Base-by-base conservation (phyloP, 805 yeast species). In the Candida ipomoeae region DNA sequence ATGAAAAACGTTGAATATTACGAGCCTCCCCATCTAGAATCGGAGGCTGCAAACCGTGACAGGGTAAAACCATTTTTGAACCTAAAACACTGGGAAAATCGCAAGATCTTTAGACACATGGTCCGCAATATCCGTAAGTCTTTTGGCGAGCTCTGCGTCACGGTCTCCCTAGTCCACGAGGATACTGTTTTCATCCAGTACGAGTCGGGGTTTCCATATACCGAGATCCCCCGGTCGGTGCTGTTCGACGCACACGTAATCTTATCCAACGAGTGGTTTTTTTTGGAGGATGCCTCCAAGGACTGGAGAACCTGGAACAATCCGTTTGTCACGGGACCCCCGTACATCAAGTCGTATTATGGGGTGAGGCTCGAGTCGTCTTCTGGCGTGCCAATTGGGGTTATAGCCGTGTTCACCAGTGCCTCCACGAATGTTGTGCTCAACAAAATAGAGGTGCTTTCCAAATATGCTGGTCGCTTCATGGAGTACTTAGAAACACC, bases 221-320 rank as follows among this genome's bases (percentile, higher is more conserved):
- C 65, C n/a, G 80, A 74, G 50, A 74, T 82, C 45, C 82, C 82
- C 11, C 70, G 89, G 47, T 66, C 64, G 18, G 67, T 82, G 2
- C 82, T 89, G 6, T 64, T 87, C 42, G 94, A 87, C 62, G 82
- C 82, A 7, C 92, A 87, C 66, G 73, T 89, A 0, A 73, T 87
- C 1, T 65, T 87, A 34, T 83, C 90, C 0, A 63, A 70, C 6
- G 82, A 74, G 2, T 73, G 75, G 53, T 78, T 87, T 48, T 68
- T 81, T 3, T 56, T 87, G 6, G 61, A 74, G 5, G 87, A 86
- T 62, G 83, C 90, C 2, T 63, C 81, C 5, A 67, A 68, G 34
- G 95, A 87, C 61, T 87, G 95, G 94, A 71, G 95, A 62, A 77
- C 84, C 3, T 59, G 66, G 15, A 67, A 70, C 38, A 84, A 81